Percentiles rank a stretch among this genome's conserved stretches.
These are phyloP conservation scores for Phytopythium cucurbitacearum DNA, from an alignment of 352 stramenopile genomes.

Conservation along the genomic window DNA sequence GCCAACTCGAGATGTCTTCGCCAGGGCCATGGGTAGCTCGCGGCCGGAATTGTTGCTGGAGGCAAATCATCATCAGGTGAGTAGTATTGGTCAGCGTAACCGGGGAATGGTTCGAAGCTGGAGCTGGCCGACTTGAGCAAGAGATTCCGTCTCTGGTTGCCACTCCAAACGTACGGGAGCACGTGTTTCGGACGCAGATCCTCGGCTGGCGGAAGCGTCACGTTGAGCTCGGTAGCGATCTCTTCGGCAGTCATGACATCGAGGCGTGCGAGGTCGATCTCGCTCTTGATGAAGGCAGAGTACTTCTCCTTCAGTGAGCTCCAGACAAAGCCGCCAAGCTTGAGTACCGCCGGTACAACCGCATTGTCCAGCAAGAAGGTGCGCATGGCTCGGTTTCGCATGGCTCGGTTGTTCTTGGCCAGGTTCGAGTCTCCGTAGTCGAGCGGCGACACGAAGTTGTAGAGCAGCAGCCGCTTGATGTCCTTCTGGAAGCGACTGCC, in stretches of 20 bases:
- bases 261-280: conserved; percentile 20
- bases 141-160: conserved; percentile 12
- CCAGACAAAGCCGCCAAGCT: conserved; percentile 18
- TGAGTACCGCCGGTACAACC: conserved; percentile 30
- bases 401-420: conserved; percentile 23
- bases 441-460: conserved; percentile 49
- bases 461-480: conserved; percentile 25
- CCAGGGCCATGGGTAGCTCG: conserved; percentile 50
- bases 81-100: conserved; percentile 48
- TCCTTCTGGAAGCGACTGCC: conserved; percentile 25
- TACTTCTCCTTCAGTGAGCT: conserved; percentile 35
- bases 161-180: conserved; percentile 21
- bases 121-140: conserved; percentile 16
- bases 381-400: conserved; percentile 24
- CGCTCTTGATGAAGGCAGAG: conserved; percentile 28
- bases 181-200: conserved; percentile 22
- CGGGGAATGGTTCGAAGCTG: conserved; percentile 39
- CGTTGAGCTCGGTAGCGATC: conserved; percentile 18
- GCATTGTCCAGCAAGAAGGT: conserved; percentile 39
- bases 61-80: conserved; percentile 25
- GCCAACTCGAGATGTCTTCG: conserved; percentile 18
- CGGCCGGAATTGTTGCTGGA: conserved; percentile 25
- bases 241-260: conserved; percentile 35
- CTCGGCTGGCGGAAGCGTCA: conserved; percentile 20
- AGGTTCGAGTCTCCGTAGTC: conserved; percentile 29